Conservation (phyloP, 1,284 basidiomycete species). For the Fomes fomentarius region DNA sequence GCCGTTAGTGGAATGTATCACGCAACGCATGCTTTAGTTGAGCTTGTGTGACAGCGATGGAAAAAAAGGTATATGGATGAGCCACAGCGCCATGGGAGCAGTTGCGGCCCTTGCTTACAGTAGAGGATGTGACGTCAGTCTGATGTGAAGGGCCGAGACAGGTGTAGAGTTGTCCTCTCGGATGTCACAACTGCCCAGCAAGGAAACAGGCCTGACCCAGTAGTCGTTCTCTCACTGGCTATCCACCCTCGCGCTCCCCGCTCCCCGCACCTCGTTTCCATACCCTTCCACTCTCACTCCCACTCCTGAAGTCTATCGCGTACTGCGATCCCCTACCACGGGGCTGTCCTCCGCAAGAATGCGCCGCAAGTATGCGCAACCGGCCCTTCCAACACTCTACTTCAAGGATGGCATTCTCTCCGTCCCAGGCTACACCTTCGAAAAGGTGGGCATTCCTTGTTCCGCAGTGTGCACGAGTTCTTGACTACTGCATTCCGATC, state of each 20-base stretch:
- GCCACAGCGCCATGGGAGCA: no score
- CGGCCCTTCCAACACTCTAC: constrained; percentile 41
- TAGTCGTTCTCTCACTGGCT: constrained; percentile 1
- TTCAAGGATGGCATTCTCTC: constrained; percentile 59
- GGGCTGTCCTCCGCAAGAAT: constrained; percentile 25
- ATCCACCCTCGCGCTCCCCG: background rate
- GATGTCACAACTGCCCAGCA: background rate
- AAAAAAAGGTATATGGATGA: no score
- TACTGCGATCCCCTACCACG: constrained; percentile 2
- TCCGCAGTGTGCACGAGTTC: background rate
- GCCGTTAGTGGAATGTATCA: constrained; percentile 9
- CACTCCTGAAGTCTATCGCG: background rate
- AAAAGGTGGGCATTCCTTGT: constrained; percentile 48
- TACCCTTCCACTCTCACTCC: background rate
- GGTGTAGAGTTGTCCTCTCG: background rate
- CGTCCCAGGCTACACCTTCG: constrained; percentile 70
- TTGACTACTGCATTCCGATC: background rate
- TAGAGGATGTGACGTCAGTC: background rate
- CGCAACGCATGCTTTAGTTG: no score
- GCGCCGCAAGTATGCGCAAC: constrained; percentile 41
- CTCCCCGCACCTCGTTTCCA: background rate
- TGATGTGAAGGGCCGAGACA: background rate
- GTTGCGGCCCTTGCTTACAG: background rate
- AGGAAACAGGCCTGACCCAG: constrained; percentile 6
- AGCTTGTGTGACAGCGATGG: no score